Base-by-base conservation (phyloP, 2,329 filamentous ascomycete species). In the Epichloe sylvatica region DNA sequence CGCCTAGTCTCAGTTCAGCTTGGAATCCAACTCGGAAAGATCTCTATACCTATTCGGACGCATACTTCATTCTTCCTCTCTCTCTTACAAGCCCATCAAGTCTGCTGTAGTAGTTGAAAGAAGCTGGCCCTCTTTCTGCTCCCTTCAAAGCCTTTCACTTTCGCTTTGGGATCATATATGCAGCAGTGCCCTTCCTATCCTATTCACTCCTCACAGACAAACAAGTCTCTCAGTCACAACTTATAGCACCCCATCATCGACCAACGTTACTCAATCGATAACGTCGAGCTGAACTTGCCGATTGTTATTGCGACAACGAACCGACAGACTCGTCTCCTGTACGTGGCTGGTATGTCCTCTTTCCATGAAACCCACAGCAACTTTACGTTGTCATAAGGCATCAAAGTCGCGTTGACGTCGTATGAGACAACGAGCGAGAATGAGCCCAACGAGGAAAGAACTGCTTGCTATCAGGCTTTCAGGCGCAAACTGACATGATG, bases 401-500 rank as follows among this genome's bases (percentile, higher is more conserved):
- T 40, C 42, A 13, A 17, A 19, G 35, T 40, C 35, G n/a, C 25
- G 9, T 17, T 39, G 40, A 36, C 17, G 40, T n/a, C 13, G 35
- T 44, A 17, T 37, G 34, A 37, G 44, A 45, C 21, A 45, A 44
- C 30, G 15, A 37, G 39, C 30, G 17, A 37, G 19, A 33, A 19
- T 49, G 43, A 33, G 46, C 50, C 41, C 37, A 33, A 48, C 9
- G 41, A 12, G 5, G 19, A 19, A 40, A 40, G 2, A 15, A 41
- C 5, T 41, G 42, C 33, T 42, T 36, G 17, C 30, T n/a, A 41
- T 47, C 38, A 37, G 50, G 50, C 50, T 34, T 45, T 51, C 33
- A 49, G 46, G 50, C 50, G 50, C 46, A 45, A 49, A 51, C 41
- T 33, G 13, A 41, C 50, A 35, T 47, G 34, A 46, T n/a, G 12